Conservation (phyloP, 140 eudicot genomes). For the Ambrosia hybrid region DNA sequence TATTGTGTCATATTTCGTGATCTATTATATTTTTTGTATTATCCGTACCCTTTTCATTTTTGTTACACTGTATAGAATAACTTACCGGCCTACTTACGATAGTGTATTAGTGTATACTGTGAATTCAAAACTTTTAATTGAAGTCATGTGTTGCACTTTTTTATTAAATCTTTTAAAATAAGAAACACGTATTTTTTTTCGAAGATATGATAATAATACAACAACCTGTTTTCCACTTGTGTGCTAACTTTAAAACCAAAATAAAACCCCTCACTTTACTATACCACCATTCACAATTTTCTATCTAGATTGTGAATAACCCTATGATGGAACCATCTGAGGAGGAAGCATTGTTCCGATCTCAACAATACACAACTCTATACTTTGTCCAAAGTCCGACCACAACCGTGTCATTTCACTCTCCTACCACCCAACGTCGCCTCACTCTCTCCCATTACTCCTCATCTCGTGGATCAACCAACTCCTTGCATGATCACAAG, state of each 20-base stretch:
- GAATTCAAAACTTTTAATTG: too few relatives aligned
- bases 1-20: too few relatives aligned
- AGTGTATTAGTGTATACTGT: too few relatives aligned
- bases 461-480: conserved; percentile 67
- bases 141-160: background rate
- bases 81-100: too few relatives aligned
- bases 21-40: too few relatives aligned
- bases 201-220: background rate
- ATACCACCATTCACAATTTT: background rate
- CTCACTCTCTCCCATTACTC: conserved; percentile 58
- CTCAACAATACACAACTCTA: conserved; percentile 48
- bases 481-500: conserved; percentile 39
- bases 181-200: background rate
- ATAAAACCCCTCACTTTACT: background rate
- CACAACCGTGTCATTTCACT: conserved; percentile 39
- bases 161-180: background rate
- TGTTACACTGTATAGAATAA: too few relatives aligned
- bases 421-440: conserved; percentile 34
- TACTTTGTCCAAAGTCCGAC: conserved; percentile 82
- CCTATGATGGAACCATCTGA: conserved; percentile 45
- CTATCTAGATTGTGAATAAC: conserved; percentile 25
- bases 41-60: too few relatives aligned
- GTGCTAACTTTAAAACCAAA: conserved; percentile 32
- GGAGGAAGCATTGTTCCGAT: conserved; percentile 62
- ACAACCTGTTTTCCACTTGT: conserved; percentile 9